These are phyloP conservation scores for Diplodia corticola DNA, from an alignment of 2,329 filamentous ascomycete genomes.

Conservation along the genomic window DNA sequence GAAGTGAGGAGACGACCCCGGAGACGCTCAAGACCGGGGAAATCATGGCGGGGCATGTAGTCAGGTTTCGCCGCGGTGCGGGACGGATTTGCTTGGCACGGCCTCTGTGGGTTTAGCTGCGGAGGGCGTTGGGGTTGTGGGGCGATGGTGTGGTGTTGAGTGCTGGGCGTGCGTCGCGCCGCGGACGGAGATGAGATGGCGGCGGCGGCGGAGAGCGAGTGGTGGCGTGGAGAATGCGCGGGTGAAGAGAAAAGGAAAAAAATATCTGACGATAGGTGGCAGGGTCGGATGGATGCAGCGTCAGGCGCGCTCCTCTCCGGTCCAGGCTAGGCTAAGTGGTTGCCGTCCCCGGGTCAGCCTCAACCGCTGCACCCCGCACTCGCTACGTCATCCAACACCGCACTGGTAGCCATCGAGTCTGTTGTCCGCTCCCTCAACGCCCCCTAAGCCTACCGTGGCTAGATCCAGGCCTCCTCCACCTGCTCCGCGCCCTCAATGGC, in stretches of 20 bases:
- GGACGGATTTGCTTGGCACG: not conserved
- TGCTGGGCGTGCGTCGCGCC: not conserved
- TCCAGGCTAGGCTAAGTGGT: not conserved
- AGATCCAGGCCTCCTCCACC: not conserved
- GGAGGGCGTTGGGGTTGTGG: not conserved
- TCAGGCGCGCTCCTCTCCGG: not conserved
- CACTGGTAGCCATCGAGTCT: not conserved
- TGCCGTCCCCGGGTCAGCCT: not conserved
- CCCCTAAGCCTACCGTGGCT: not conserved
- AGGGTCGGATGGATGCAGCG: not conserved
- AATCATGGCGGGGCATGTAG: not conserved
- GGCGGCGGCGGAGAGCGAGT: not conserved
- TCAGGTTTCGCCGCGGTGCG: not conserved
- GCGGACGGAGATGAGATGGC: not conserved
- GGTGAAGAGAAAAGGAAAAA: not conserved
- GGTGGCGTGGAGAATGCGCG: not conserved
- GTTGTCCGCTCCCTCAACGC: not conserved
- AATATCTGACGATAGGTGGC: too few species aligned
- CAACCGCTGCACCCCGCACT: conserved; percentile 1
- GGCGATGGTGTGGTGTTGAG: not conserved
- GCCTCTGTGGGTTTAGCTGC: not conserved
- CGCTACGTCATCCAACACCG: conserved; percentile 15
- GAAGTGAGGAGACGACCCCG: not conserved
- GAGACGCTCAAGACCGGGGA: not conserved
- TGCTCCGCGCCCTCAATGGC: not conserved